Evolutionary conservation across 2,329 filamentous ascomycete species (phyloP), one percentile per base, ranked within the genome.

Genomic region (Monilinia polystroma): DNA sequence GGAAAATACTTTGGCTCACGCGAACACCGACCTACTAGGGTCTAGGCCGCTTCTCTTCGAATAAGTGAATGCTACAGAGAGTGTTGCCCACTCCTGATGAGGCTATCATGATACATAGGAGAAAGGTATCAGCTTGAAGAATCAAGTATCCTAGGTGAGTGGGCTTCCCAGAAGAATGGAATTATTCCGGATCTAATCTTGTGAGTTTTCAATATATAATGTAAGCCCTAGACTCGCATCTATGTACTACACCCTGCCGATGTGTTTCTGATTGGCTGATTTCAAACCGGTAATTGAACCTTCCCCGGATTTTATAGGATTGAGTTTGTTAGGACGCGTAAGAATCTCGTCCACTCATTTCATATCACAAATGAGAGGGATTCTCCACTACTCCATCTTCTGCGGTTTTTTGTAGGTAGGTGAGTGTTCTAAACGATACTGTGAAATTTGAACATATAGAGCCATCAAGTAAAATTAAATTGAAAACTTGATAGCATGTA

Each of bases 281-380:
- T 60, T 3, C 16, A 52, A 23, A 5, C 20, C 55, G 23, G 18
- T 43, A 60, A 7, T 43, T 41, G 18, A 41, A 51, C 23, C 23
- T 60, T 65, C 45, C 63, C 63, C 63, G 47, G 45, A 52, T 65
- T 65, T 60, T 5, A 18, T 23, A 16, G 8, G 11, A 45, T 29
- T 11, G 41, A 32, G 18, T 43, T 14, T 18, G 52, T 12, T 57
- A 18, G 26, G n/a, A 56, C 38, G 4, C 51, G 62, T 47, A 64
- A 57, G 26, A 49, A 11, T 18, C 1, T 11, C 16, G 23, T 20
- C 62, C 20, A 26, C 51, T 57, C 38, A 35, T 64, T 35, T 56
- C 51, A 18, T 45, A 29, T 26, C 18, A 6, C 18, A 47, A 47
- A 54, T 43, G 18, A 8, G 32, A 35, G 32, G 5, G 60, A 63